A percentile compares a stretch with the other conserved stretches of the same genome.
These are phyloP conservation scores for Chaetomiaceae sp. DNA, from an alignment of 2,329 filamentous ascomycete species.

Conservation along the genomic window DNA sequence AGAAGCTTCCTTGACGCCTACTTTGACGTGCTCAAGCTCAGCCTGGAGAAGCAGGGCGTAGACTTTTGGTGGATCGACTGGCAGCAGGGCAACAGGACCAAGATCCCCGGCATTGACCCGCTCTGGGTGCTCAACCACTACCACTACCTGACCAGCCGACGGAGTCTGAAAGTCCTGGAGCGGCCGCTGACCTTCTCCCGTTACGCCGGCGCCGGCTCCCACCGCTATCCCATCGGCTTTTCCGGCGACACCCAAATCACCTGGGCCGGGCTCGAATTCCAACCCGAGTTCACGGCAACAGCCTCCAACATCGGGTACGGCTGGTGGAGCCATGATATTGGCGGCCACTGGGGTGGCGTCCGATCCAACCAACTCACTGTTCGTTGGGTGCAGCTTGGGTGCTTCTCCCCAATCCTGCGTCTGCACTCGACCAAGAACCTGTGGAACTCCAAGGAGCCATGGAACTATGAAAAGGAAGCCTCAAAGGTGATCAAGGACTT, in stretches of 20 bases:
- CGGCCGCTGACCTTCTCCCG: slow-evolving; percentile 53
- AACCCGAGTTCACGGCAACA: slow-evolving; percentile 62
- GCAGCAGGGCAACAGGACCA: slow-evolving; percentile 56
- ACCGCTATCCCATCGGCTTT: slow-evolving; percentile 61
- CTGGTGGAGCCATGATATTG: slow-evolving; percentile 66
- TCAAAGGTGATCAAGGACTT: slow-evolving; percentile 43
- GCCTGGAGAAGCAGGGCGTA: slow-evolving; percentile 50
- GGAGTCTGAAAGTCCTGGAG: slow-evolving; percentile 33
- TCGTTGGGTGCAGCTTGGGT: slow-evolving; percentile 59
- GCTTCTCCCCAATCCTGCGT: slow-evolving; percentile 56
- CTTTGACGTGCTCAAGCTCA: slow-evolving; percentile 51
- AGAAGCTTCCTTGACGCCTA: slow-evolving; percentile 54
- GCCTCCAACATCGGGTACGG: slow-evolving; percentile 64
- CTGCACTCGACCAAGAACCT: slow-evolving; percentile 54
- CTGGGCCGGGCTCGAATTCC: slow-evolving; percentile 57
- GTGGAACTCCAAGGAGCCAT: slow-evolving; percentile 60
- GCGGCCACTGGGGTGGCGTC: slow-evolving; percentile 54
- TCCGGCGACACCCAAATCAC: slow-evolving; percentile 57
- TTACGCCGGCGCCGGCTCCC: slow-evolving; percentile 58
- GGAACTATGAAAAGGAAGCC: slow-evolving; percentile 47
- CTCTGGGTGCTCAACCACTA: slow-evolving; percentile 63
- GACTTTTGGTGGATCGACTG: slow-evolving; percentile 68
- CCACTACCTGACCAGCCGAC: slow-evolving; percentile 51
- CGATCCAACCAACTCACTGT: slow-evolving; percentile 55
- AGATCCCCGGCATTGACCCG: slow-evolving; percentile 55